Evolutionary conservation across 148 eudicot genomes (phyloP).

Genomic region (Limonium bicolor): DNA sequence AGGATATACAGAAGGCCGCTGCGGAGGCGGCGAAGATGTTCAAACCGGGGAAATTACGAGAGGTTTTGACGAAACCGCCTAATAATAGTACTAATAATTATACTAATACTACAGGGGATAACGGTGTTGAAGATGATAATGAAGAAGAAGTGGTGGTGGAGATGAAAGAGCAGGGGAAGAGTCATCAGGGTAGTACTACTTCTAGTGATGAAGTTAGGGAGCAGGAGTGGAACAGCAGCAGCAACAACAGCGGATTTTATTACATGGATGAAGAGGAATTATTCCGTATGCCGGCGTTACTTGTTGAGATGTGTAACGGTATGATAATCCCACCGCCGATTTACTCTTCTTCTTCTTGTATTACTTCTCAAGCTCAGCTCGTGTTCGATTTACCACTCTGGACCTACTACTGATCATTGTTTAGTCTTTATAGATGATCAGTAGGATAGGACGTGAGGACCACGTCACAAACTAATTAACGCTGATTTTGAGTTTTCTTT

Average conservation of each 20-base stretch:
- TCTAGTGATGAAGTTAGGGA: too few species aligned
- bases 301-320: conserved; percentile 57
- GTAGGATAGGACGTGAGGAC: too few species aligned
- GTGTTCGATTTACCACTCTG: conserved; percentile 16
- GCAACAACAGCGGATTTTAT: conserved; percentile 1
- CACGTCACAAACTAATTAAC: too few species aligned
- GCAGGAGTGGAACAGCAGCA: too few species aligned
- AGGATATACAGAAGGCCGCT: conserved; percentile 64
- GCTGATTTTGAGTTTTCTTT: too few species aligned
- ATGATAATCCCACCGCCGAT: conserved; percentile 17
- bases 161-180: conserved; percentile 46
- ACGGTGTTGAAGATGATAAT: background rate
- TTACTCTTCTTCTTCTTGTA: background rate
- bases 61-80: background rate
- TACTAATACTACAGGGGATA: background rate
- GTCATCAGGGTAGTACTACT: too few species aligned
- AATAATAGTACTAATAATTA: too few species aligned
- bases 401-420: conserved; percentile 8
- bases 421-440: background rate
- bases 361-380: conserved; percentile 1
- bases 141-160: conserved; percentile 8
- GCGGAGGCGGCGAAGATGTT: conserved; percentile 51
- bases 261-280: conserved; percentile 38
- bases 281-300: conserved; percentile 34
- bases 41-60: conserved; percentile 1